Base-by-base conservation (phyloP, 2,329 filamentous ascomycete species). In the Epichloe gansuensis region DNA sequence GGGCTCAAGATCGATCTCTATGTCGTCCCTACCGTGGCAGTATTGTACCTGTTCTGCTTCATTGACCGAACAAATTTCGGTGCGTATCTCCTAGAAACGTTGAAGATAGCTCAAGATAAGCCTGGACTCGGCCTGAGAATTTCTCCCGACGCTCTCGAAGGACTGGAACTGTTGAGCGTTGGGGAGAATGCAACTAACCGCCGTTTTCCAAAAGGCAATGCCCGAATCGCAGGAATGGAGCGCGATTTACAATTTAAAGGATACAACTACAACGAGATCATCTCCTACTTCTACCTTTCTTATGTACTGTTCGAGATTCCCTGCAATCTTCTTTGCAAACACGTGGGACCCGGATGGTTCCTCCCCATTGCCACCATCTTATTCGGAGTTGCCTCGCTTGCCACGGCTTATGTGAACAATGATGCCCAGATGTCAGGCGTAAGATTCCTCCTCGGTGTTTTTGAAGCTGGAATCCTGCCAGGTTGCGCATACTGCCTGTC, bases 291-390 rank as follows among this genome's bases (percentile, higher is more conserved):
- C 68, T 88, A 85, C 66, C 74, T 89, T 62, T 80, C 79, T 7
- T 89, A 89, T 66, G 86, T 88, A 59, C 28, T 88, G 47, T 86
- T 85, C 58, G 80, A 88, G 64, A 83, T 89, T 43, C 85, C 86
- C 0, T 74, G 74, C 52, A 88, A 82, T 57, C 75, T 88, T 54
- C 65, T 73, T 17, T 88, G 84, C 72, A 89, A 88, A 65, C 81
- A 74, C 71, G 70, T 88, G 4, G 85, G 85, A 0, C 85, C 85
- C 0, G 83, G 83, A 38, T 87, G 82, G 81, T 88, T 82, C 62
- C 75, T 88, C 17, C 85, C 85, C 0, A 62, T 70, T 4, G 78
- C 77, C 35, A 77, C 81, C 0, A 67, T 88, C 1, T 71, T 74
- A 42, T 88, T 87, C 58, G 85, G 82, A 5, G 69, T 81, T 45